Evolutionary conservation across 768 basidiomycete species (phyloP), one percentile per base, ranked within the genome.

Genomic region (Tylopilus balloui): DNA sequence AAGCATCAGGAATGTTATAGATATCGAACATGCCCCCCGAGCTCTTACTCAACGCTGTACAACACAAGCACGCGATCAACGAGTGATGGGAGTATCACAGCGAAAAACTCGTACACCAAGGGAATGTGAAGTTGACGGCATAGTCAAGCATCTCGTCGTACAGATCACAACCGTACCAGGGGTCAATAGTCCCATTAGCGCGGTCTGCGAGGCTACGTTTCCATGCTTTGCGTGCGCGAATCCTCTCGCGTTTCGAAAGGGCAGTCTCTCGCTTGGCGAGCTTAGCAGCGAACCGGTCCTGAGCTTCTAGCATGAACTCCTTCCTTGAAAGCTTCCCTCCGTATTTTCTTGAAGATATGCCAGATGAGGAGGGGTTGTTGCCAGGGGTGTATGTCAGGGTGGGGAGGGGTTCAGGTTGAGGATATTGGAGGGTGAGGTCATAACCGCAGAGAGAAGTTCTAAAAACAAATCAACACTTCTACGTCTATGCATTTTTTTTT

Each of bases 71-170:
- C 3, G 5, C 24, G 11, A 15, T 55, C 47, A 58, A 45, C 6
- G 13, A 17, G 58, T n/a, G 42, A 27, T 50, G 35, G 24, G 20
- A 49, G 29, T 12, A 38, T 14, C 23, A 25, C 7, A 20, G 36
- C 6, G 19, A 52, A n/a, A 36, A 34, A 6, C 24, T 15, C 73
- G 19, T 67, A 79, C 73, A 57, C 78, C 77, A 78, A 2, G 86
- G 86, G 59, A 74, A 80, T 1, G 86, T 84, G 59, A 73, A 87
- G 59, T 88, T 89, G 50, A 80, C 44, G 14, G 85, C 83, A 54
- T 88, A 88, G 65, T 88, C 86, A 27, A 84, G 57, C 66, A 83
- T 76, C 69, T 83, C 79, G 49, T 81, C 78, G 41, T 78, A 74
- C 11, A 87, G 61, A 47, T 79, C 71, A 64, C 87, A 88, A 6